Conservation (phyloP, 257 asterid genomes). For the Henckelia pumila region DNA sequence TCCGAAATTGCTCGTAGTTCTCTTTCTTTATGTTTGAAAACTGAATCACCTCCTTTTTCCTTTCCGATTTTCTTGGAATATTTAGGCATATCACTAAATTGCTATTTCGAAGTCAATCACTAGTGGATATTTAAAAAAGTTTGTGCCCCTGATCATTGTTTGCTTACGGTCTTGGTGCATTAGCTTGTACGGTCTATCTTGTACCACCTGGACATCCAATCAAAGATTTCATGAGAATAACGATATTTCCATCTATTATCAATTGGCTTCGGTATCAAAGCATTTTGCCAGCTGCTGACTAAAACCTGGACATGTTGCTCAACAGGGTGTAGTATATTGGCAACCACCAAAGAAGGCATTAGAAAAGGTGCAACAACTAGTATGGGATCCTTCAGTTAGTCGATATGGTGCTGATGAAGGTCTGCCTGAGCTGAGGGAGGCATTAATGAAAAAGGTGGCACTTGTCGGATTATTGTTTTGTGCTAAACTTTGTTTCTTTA, state of each 20-base stretch:
- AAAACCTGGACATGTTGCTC: neutral
- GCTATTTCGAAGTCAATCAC: neutral
- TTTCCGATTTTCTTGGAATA: neutral
- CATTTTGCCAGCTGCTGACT: neutral
- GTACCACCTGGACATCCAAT: neutral
- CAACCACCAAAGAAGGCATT: conserved; percentile 86
- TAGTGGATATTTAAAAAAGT: neutral
- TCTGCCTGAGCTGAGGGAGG: conserved; percentile 87
- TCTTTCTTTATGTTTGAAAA: conserved; percentile 11
- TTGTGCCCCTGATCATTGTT: neutral
- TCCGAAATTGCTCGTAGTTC: neutral
- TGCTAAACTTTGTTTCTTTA: conserved; percentile 11
- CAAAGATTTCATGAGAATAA: neutral
- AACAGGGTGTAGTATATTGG: conserved; percentile 96
- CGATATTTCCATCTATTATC: neutral
- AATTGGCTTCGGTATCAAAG: neutral
- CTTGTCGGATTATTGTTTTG: conserved; percentile 5
- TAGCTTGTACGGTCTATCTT: neutral
- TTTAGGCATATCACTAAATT: neutral
- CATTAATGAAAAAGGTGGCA: conserved; percentile 67
- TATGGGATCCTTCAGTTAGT: conserved; percentile 87
- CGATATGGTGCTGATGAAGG: conserved; percentile 96
- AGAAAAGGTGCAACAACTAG: conserved; percentile 64
- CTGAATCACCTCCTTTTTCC: neutral
- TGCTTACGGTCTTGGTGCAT: neutral